Conservation (phyloP, 805 yeast species). For the Lachancea kluyveri region DNA sequence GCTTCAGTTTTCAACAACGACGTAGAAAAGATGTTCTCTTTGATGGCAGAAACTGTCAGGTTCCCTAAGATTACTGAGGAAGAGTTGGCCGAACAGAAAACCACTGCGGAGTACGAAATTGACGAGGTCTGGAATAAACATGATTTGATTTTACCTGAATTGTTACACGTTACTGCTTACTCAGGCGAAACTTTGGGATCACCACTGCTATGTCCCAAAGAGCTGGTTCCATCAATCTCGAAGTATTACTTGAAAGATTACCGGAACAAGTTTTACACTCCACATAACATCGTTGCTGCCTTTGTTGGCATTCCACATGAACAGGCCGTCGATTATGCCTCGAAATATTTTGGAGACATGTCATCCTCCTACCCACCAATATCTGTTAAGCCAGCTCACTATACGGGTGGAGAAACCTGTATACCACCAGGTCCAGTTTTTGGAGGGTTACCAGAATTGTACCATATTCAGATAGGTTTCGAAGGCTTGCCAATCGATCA, state of each 20-base stretch:
- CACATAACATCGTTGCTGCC: slow-evolving; percentile 78
- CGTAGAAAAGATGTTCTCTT: slow-evolving; percentile 67
- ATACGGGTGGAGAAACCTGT: slow-evolving; percentile 54
- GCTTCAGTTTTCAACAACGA: slow-evolving; percentile 90
- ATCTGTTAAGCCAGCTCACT: slow-evolving; percentile 35
- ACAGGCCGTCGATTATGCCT: slow-evolving; percentile 57
- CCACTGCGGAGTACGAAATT: slow-evolving; percentile 74
- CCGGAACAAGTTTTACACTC: slow-evolving; percentile 61
- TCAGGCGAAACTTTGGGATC: slow-evolving; percentile 68
- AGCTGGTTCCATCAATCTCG: slow-evolving; percentile 50
- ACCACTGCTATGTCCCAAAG: slow-evolving; percentile 78
- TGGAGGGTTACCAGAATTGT: slow-evolving; percentile 71
- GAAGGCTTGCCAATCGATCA: slow-evolving; percentile 80
- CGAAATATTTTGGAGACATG: slow-evolving; percentile 62
- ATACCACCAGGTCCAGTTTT: slow-evolving; percentile 47
- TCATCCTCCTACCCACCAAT: slow-evolving; percentile 23
- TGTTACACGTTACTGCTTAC: slow-evolving; percentile 83
- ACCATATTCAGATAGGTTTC: slow-evolving; percentile 80
- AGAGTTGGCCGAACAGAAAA: slow-evolving; percentile 69
- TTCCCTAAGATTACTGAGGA: slow-evolving; percentile 60
- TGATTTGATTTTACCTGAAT: slow-evolving; percentile 80
- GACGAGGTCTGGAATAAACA: slow-evolving; percentile 78
- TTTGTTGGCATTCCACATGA: slow-evolving; percentile 79
- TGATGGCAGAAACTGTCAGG: slow-evolving; percentile 72
- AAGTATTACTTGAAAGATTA: slow-evolving; percentile 51